Evolutionary conservation across 2,329 filamentous ascomycete species (phyloP), one percentile per base, ranked within the genome.

Genomic region (Cladobotryum protrusum): DNA sequence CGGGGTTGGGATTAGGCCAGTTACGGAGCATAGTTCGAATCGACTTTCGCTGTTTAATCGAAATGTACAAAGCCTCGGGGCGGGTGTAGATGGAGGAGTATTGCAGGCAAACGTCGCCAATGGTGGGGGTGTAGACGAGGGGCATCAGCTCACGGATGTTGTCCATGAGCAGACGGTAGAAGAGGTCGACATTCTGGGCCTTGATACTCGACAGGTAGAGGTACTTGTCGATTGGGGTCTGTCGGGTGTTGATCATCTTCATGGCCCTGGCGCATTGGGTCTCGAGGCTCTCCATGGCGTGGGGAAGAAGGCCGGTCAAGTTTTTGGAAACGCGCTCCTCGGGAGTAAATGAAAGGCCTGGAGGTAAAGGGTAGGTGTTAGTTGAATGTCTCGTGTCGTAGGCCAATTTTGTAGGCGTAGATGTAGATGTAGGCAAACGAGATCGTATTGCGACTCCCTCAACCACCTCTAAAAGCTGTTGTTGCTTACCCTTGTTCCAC

Each of bases 1-100:
- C 89, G 32, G 95, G 92, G 57, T 89, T 82, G 57, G 79, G 72
- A 68, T 93, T 86, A 24, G 89, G 90, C 93, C 93, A 99, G 71
- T 97, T 97, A 64, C 83, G 77, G 58, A 97, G 83, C 67, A 97
- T 91, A 42, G 87, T 85, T 62, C 83, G 82, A 56, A 97, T 88
- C 55, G 92, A 89, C 64, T 91, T 93, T 57, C 88, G 85, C 75
- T 99, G 92, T 71, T 89, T 87, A 72, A 89, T 96, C 54, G 91
- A 96, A 57, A 99, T 87, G 75, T 97, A 99, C 71, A 97, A 81
- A 57, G 87, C 90, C 77, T 97, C 93, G 18, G 93, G 91, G 59
- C 91, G 87, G 53, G 91, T 95, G 76, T 95, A 97, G 61, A 97
- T 82, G 62, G 92, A 89, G 36, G 91, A 96, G 82, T 95, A 99